Conservation (phyloP, 164 flowering plant genomes). For the Brasenia schreberi region DNA sequence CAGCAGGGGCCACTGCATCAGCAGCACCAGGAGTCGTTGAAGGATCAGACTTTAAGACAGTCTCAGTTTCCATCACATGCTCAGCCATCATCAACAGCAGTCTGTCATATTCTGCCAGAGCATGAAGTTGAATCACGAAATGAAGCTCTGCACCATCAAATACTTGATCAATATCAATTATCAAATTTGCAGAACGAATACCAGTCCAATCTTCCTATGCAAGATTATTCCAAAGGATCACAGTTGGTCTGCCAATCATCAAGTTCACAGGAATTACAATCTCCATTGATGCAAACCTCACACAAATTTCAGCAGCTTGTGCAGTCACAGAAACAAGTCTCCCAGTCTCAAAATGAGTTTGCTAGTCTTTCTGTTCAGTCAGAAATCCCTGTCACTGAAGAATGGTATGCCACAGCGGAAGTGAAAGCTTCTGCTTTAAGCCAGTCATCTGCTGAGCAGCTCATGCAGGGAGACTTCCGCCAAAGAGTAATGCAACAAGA, state of each 20-base stretch:
- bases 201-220: slow-evolving; percentile 24
- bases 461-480: slow-evolving; percentile 51
- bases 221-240: slow-evolving; percentile 21
- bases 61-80: slow-evolving; percentile 37
- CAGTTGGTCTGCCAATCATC: slow-evolving; percentile 32
- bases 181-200: slow-evolving; percentile 52
- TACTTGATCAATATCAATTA: slow-evolving; percentile 40
- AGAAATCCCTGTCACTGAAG: slow-evolving; percentile 31
- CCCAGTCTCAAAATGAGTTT: slow-evolving; percentile 37
- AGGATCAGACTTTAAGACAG: slow-evolving; percentile 42
- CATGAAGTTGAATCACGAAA: slow-evolving; percentile 30
- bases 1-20: slow-evolving; percentile 47
- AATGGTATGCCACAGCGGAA: slow-evolving; percentile 40
- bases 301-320: slow-evolving; percentile 46
- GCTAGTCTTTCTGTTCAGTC: slow-evolving; percentile 33
- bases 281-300: slow-evolving; percentile 29
- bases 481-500: slow-evolving; percentile 48
- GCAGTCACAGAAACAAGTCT: slow-evolving; percentile 30
- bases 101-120: slow-evolving; percentile 39
- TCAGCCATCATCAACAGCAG: slow-evolving; percentile 1
- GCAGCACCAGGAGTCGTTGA: slow-evolving; percentile 36
- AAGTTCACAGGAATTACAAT: slow-evolving; percentile 21
- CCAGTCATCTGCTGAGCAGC: slow-evolving; percentile 36
- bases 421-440: slow-evolving; percentile 22
- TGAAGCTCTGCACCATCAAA: slow-evolving; percentile 36